Evolutionary conservation across 129 eudicot species (phyloP).

Genomic region (Calendula officinalis): DNA sequence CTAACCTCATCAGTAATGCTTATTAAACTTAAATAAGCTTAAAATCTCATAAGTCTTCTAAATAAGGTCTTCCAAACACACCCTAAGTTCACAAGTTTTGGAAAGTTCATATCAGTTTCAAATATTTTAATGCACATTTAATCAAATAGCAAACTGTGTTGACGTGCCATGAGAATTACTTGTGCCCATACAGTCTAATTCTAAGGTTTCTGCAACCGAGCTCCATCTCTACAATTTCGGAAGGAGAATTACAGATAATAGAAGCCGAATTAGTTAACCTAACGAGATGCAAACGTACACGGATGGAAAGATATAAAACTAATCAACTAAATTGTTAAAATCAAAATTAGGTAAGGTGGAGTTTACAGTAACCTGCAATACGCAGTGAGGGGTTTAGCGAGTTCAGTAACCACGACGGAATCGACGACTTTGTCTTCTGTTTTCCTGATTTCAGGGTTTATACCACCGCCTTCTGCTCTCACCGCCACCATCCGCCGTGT

Average conservation of each 20-base stretch:
- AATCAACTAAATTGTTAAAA: neutral
- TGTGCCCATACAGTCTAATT: too few relatives aligned
- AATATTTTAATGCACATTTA: too few relatives aligned
- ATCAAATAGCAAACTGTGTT: too few relatives aligned
- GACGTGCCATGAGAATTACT: too few relatives aligned
- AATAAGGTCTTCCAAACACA: too few relatives aligned
- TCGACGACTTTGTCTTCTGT: constrained; percentile 89
- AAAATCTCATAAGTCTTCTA: too few relatives aligned
- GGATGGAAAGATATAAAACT: neutral
- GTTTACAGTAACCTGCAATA: constrained; percentile 87
- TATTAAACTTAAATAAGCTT: too few relatives aligned
- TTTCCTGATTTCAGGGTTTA: constrained; percentile 87
- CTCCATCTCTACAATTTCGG: neutral
- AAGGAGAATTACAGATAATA: neutral
- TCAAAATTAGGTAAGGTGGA: neutral
- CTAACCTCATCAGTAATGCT: too few relatives aligned
- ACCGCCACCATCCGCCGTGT: constrained; percentile 62
- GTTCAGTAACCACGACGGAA: constrained; percentile 76
- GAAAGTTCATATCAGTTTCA: too few relatives aligned
- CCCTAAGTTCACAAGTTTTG: too few relatives aligned
- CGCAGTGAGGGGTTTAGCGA: constrained; percentile 76
- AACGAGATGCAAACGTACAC: neutral
- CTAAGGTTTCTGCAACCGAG: neutral
- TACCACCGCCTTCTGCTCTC: constrained; percentile 55
- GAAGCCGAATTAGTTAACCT: neutral